These are phyloP conservation scores for Simplicillium aogashimaense DNA, from an alignment of 2,329 filamentous ascomycete genomes.

Conservation along the genomic window DNA sequence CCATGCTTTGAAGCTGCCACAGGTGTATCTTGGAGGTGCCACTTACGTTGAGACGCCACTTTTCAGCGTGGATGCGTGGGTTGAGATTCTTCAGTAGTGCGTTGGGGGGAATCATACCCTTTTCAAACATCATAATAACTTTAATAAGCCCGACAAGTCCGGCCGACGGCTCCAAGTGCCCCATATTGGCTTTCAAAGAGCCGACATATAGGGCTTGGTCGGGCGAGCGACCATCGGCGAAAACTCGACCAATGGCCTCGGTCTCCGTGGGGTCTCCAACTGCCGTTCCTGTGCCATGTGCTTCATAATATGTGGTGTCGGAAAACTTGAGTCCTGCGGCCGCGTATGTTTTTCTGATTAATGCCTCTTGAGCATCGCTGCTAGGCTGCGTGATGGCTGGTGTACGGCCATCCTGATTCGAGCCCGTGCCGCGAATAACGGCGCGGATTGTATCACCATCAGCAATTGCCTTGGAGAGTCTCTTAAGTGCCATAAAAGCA, in stretches of 20 bases:
- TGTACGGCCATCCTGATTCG: conserved; percentile 28
- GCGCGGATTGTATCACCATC: conserved; percentile 28
- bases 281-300: conserved; percentile 34
- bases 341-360: conserved; percentile 27
- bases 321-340: conserved; percentile 11
- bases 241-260: conserved; percentile 20
- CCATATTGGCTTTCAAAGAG: conserved; percentile 27
- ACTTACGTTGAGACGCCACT: conserved; percentile 10
- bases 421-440: conserved; percentile 19
- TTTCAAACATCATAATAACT: conserved; percentile 17
- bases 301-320: conserved; percentile 22
- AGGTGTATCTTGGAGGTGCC: too few species aligned
- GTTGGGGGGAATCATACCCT: conserved; percentile 16
- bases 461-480: conserved; percentile 31
- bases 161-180: conserved; percentile 23
- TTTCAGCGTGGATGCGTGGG: conserved; percentile 13
- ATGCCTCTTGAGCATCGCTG: conserved; percentile 19
- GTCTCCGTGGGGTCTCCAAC: conserved; percentile 32
- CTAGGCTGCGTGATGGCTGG: conserved; percentile 30
- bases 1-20: too few species aligned
- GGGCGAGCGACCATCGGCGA: conserved; percentile 11
- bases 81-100: conserved; percentile 15
- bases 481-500: conserved; percentile 35
- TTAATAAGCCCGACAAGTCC: conserved; percentile 22
- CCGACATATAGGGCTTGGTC: conserved; percentile 12